Evolutionary conservation across 495 filamentous ascomycete genomes (phyloP), one percentile per base, ranked within the genome.

Genomic region (Rhypophila decipiens): DNA sequence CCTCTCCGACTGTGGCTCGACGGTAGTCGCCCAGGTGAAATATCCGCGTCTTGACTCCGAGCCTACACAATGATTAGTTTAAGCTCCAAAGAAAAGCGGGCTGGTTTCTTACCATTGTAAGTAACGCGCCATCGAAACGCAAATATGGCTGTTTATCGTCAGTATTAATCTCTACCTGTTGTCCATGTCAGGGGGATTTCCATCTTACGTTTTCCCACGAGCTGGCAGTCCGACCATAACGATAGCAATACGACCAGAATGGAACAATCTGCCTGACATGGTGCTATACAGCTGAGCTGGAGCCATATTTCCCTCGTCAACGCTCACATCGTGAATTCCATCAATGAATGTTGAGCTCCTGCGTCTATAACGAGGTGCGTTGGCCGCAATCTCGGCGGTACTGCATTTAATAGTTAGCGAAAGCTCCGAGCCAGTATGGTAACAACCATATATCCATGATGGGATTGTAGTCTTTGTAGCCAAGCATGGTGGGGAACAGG

Each of bases 21-120:
- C 94, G 84, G 63, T 99, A 99, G 65, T 99, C 94, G 35, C 94
- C 93, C 13, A 99, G 73, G 61, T 99, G 94, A 65, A 97, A 99
- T 46, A 96, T 89, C 49, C 88, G 83, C 21, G 93, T 97, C 71
- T 99, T 99, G 42, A 99, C 94, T 41, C 93, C 93, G 35, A 98
- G 81, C 93, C 86, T 90, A 60, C 8, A 44, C 21, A 39, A 7
- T 33, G 5, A 34, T 60, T 38, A 63, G 61, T 46, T 17, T 44
- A 45, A n/a, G 40, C 15, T 24, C 40, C 15, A 7, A 13, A 10
- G 8, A 0, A 46, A 17, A 15, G 21, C 39, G 5, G 42, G 2
- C 29, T 24, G 7, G 4, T 42, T 24, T 13, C 78, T 60, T 74
- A 90, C 87, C 94, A 99, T 71, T 88, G 82, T 31, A 99, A 78